Base-by-base conservation (phyloP, 768 basidiomycete species). In the Paxillus rubicundulus region DNA sequence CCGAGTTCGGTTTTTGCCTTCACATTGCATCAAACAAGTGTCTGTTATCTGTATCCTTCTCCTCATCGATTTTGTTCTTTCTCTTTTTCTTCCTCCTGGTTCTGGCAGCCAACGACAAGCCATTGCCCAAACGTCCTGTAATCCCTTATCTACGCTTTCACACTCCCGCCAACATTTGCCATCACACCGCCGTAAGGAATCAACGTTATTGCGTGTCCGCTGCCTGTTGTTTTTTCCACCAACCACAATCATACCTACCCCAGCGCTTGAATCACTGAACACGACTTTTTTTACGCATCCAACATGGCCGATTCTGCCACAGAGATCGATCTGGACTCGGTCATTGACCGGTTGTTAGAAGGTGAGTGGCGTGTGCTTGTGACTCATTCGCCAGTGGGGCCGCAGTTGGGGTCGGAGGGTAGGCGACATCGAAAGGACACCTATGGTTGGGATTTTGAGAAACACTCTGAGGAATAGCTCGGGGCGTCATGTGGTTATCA, bases 281-380 rank as follows among this genome's bases (percentile, higher is more conserved):
- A 53, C 59, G 53, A 43, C 58, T 21, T 39, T 37, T 37, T 28
- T 41, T 48, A 20, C 33, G 34, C 45, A 39, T 16, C 30, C 69
- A 64, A 42, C 50, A 90, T 90, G 89, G 84, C 88, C 67, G 89
- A 92, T 65, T 77, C 85, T 61, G 75, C 82, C 55, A 88, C 87
- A 68, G 96, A 98, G 72, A 96, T 99, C 75, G 96, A 99, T 82
- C 84, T 98, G 57, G 96, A 99, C 81, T 95, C 93, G 72, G 93
- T 99, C 79, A 98, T 99, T 68, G 96, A 98, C 85, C n/a, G n/a
- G n/a, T 81, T 98, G 58, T 79, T 98, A 58, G 96, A 98, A 87
- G 96, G 96, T 96, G 78, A 74, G 88, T 69, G 68, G 69, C 65
- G 60, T 61, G 55, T 52, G 58, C 57, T 45, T 67, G 46, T 68